These are phyloP conservation scores for Wallemia hederae DNA, from an alignment of 1,284 basidiomycete genomes.

Conservation along the genomic window DNA sequence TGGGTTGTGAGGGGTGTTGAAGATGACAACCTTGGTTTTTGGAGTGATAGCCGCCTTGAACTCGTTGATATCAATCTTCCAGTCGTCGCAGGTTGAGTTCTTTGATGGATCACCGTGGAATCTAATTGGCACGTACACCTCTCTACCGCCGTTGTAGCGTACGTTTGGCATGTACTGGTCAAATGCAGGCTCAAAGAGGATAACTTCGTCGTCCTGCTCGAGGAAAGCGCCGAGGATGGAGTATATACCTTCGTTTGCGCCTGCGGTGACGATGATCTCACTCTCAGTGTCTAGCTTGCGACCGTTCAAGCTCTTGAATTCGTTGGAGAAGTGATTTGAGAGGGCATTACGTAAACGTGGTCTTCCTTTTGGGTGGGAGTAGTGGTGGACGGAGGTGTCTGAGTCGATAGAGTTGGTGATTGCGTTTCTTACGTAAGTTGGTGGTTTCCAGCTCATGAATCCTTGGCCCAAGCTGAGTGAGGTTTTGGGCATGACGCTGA, in stretches of 20 bases:
- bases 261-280: conserved; percentile 79
- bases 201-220: conserved; percentile 76
- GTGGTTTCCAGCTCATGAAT: conserved; percentile 67
- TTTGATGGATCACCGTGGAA: conserved; percentile 23
- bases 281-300: conserved; percentile 30
- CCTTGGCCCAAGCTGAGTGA: conserved; percentile 80
- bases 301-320: conserved; percentile 22
- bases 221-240: conserved; percentile 65
- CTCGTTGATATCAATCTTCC: conserved; percentile 62
- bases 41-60: conserved; percentile 56
- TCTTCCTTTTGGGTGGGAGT: conserved; percentile 46
- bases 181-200: conserved; percentile 94
- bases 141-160: conserved; percentile 29
- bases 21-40: conserved; percentile 67
- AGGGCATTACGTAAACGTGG: conserved; percentile 60
- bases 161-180: conserved; percentile 47
- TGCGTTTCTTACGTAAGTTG: conserved; percentile 48
- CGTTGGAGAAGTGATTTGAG: conserved; percentile 38
- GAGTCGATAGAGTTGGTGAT: conserved; percentile 34
- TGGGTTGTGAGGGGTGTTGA: conserved; percentile 90
- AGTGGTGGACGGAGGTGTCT: not conserved
- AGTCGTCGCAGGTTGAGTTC: conserved; percentile 37
- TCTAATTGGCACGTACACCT: conserved; percentile 71
- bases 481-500: conserved; percentile 31
- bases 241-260: conserved; percentile 86